Evolutionary conservation across 768 basidiomycete genomes (phyloP).

Genomic region (Lanmaoa rubissima): DNA sequence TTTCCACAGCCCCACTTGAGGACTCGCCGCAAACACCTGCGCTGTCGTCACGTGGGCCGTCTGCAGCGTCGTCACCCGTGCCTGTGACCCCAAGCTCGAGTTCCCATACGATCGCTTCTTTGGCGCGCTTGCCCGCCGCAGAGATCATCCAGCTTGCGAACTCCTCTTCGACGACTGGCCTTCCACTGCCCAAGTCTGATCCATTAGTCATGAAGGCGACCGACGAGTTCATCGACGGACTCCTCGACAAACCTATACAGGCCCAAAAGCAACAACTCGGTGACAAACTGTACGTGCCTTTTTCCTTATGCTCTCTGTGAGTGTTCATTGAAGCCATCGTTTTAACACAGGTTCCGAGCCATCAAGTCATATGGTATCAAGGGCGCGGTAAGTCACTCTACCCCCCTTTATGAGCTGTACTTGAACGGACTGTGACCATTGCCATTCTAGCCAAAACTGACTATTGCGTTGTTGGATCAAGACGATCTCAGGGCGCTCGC

Average conservation of each 20-base stretch:
- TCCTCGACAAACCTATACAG: slow-evolving; percentile 53
- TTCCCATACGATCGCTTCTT: slow-evolving; percentile 61
- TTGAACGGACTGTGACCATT: neutral
- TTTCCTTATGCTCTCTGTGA: slow-evolving; percentile 10
- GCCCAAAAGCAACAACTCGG: slow-evolving; percentile 78
- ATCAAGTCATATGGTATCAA: slow-evolving; percentile 82
- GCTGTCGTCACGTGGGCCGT: slow-evolving; percentile 70
- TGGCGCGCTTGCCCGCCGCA: slow-evolving; percentile 70
- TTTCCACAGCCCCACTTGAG: slow-evolving; percentile 34
- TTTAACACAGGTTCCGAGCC: slow-evolving; percentile 46
- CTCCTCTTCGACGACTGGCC: slow-evolving; percentile 42
- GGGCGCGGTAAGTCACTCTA: slow-evolving; percentile 53
- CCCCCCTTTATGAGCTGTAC: neutral
- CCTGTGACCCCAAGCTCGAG: slow-evolving; percentile 56
- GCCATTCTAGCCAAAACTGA: slow-evolving; percentile 67
- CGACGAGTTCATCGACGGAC: slow-evolving; percentile 66
- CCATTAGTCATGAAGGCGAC: slow-evolving; percentile 65
- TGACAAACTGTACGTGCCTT: slow-evolving; percentile 61
- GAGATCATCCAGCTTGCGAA: slow-evolving; percentile 71
- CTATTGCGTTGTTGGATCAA: slow-evolving; percentile 77
- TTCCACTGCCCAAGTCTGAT: slow-evolving; percentile 70
- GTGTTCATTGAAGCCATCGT: slow-evolving; percentile 19
- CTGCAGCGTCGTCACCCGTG: slow-evolving; percentile 66
- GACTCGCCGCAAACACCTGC: slow-evolving; percentile 75
- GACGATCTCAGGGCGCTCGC: slow-evolving; percentile 83